phyloP scores from a whole-genome alignment of 371 early-diverging fungal species.

The Furculomyces boomerangus region DNA sequence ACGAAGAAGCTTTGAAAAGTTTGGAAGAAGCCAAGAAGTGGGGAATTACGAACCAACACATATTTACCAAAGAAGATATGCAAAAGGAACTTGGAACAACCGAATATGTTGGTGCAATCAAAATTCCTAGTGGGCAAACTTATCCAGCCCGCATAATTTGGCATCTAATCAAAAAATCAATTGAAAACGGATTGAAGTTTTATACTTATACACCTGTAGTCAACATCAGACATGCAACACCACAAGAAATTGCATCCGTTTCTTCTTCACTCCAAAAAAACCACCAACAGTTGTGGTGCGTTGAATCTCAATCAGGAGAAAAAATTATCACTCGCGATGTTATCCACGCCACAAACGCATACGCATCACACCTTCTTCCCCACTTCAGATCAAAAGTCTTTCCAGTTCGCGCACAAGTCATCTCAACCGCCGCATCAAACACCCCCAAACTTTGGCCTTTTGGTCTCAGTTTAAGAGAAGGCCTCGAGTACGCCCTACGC shows the following conservation, averaged over 20 bases:
- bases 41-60: background rate
- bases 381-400: constrained; percentile 2
- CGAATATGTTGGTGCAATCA: constrained; percentile 2
- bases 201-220: constrained; percentile 9
- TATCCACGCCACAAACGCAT: constrained; percentile 9
- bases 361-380: constrained; percentile 6
- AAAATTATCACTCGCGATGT: constrained; percentile 2
- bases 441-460: constrained; percentile 1
- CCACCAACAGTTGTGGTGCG: background rate
- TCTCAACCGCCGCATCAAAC: background rate
- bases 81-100: background rate
- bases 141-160: constrained; percentile 7
- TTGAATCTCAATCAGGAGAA: constrained; percentile 3
- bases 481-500: constrained; percentile 5
- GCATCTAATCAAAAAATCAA: constrained; percentile 4
- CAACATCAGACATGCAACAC: background rate
- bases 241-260: background rate
- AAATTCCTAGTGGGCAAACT: constrained; percentile 6
- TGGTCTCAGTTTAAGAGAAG: constrained; percentile 4
- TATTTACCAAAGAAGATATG: constrained; percentile 2
- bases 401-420: constrained; percentile 7
- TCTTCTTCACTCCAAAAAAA: background rate
- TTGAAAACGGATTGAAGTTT: constrained; percentile 6
- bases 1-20: background rate
- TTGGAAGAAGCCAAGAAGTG: background rate